Conservation (phyloP, 495 filamentous ascomycete species). For the Opeltia flavorubescens region DNA sequence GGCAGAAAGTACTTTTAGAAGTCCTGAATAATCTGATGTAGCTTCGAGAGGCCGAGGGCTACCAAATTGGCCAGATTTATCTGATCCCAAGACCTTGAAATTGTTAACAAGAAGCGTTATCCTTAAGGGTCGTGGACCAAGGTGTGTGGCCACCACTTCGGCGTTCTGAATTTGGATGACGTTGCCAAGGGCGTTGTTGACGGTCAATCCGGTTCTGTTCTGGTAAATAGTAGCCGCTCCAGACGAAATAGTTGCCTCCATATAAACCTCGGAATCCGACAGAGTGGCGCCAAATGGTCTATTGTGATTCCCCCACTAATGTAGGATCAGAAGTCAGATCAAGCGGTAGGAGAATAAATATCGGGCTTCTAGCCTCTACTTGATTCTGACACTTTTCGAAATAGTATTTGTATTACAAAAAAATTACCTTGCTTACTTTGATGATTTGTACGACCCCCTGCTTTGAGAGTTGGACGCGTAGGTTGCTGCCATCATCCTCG, state of each 20-base stretch:
- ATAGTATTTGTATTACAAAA: too few relatives aligned
- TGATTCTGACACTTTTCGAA: too few relatives aligned
- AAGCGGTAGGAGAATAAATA: conserved; percentile 17
- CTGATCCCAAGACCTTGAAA: conserved; percentile 22
- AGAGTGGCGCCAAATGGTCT: conserved; percentile 16
- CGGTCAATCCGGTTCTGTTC: conserved; percentile 13
- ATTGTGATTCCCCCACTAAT: conserved; percentile 6
- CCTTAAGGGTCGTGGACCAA: conserved; percentile 15
- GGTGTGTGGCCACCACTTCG: conserved; percentile 24
- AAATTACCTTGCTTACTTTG: conserved; percentile 11
- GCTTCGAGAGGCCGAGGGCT: conserved; percentile 10
- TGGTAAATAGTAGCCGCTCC: conserved; percentile 11
- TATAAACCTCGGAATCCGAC: conserved; percentile 26
- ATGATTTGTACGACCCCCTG: conserved; percentile 14
- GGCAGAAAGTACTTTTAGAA: conserved; percentile 8
- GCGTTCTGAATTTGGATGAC: conserved; percentile 25
- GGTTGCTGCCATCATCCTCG: conserved; percentile 27
- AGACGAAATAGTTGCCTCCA: conserved; percentile 22
- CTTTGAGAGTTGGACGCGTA: conserved; percentile 19
- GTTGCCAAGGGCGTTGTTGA: conserved; percentile 18
- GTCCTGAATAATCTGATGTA: not conserved
- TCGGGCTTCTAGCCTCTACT: too few relatives aligned
- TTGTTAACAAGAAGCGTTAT: conserved; percentile 22
- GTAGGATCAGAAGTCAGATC: not conserved
- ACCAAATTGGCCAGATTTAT: conserved; percentile 16